Conservation (phyloP, 2,329 filamentous ascomycete genomes). For the Claviceps africana region DNA sequence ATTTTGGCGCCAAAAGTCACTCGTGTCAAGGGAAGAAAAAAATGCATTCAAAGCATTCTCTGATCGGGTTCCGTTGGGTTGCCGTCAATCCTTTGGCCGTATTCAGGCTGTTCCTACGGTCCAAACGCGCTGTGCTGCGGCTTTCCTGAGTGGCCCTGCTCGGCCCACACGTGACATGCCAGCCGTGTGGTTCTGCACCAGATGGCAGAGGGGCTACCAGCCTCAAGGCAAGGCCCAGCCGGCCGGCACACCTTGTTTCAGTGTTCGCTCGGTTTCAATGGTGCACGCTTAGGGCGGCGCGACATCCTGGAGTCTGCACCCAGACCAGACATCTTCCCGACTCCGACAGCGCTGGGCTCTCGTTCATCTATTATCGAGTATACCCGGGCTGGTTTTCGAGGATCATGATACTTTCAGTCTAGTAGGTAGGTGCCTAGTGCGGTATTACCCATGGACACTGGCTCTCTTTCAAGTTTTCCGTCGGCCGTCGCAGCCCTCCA, state of each 20-base stretch:
- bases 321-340: neutral
- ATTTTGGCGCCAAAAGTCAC: neutral
- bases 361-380: neutral
- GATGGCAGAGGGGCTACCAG: neutral
- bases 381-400: neutral
- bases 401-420: neutral
- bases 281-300: neutral
- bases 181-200: neutral
- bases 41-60: neutral
- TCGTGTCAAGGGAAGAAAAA: neutral
- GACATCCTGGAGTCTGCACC: neutral
- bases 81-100: neutral
- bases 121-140: neutral
- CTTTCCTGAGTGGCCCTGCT: neutral
- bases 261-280: neutral
- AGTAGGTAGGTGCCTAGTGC: neutral
- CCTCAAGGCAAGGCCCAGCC: neutral
- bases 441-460: neutral
- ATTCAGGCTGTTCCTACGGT: neutral
- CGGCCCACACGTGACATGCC: neutral
- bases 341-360: neutral
- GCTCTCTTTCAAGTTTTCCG: neutral
- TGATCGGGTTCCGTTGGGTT: neutral
- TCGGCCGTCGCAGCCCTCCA: neutral
- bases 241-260: neutral